Base-by-base conservation (phyloP, 345 rosid genomes). In the Citrus australasica region DNA sequence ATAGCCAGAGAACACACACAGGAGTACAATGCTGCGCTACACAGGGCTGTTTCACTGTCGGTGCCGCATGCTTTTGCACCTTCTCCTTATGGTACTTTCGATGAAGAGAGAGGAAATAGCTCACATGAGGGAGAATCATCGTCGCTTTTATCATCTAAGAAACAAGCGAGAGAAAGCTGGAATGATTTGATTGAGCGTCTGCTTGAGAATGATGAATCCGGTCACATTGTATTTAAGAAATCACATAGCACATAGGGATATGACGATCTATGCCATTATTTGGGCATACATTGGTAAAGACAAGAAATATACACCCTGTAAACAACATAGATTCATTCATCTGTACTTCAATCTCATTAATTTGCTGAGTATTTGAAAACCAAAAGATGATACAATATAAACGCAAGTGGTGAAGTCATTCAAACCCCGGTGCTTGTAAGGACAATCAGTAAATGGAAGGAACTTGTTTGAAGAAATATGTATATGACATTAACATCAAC, bases 1-100 rank as follows among this genome's bases (percentile, higher is more conserved):
- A 42, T 91, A 75, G 94, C 83, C 2, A 87, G 86, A 80, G 98
- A 95, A 59, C 97, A 93, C 77, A 83, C 56, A 0, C 79, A 90
- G 77, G 98, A 95, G 86, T 80, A 95, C 84, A 88, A 78, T 84
- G 98, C 95, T n/a, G 99, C 97, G 1, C 73, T 92, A 67, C 87
- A 90, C 76, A 92, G 97, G 80, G 98, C 97, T 30, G 99, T 87
- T 55, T 88, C 94, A 0, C 82, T 94, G 48, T 82, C 85, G 22
- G 97, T 94, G 75, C 99, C 97, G 4, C 95, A 91, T 76, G 97
- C 95, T 0, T 86, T 73, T 77, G 83, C 87, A 32, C 81, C 90
- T 22, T 92, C 93, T 51, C 85, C 59, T 24, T 96, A 96, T 37
- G 99, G 98, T 24, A 96, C 99, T 59, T 96, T 96, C 17, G 84